These are phyloP conservation scores for Gossypium gossypioides DNA, from an alignment of 441 rosid species.

Conservation along the genomic window DNA sequence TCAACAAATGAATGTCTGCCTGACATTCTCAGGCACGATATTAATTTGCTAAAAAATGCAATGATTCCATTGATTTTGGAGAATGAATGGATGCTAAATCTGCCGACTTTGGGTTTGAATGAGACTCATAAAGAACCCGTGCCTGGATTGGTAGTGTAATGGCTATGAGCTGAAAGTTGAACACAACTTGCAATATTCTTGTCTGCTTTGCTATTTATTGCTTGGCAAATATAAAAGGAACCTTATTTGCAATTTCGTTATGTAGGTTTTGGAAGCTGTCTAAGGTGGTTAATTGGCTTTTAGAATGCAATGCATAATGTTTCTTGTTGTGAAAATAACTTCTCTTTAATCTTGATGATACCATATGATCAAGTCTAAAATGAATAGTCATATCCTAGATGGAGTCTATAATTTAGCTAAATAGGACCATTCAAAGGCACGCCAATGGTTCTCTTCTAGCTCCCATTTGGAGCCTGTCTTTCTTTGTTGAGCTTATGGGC, in stretches of 20 bases:
- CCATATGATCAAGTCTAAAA: not conserved
- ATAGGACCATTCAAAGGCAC: not conserved
- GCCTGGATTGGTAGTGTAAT: not conserved
- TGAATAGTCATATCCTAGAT: not conserved
- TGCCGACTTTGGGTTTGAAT: not conserved
- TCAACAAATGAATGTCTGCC: too few species aligned
- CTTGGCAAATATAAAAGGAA: not conserved
- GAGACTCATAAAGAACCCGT: not conserved
- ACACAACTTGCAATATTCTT: not conserved
- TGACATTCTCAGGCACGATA: too few species aligned
- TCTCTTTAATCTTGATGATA: not conserved
- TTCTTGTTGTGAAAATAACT: not conserved
- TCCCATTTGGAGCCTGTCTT: not conserved
- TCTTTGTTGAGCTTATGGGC: not conserved
- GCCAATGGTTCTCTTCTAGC: not conserved
- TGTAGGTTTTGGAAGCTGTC: not conserved
- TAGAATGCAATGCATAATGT: not conserved
- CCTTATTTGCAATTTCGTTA: not conserved
- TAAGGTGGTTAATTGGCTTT: not conserved
- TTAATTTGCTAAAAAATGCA: too few species aligned
- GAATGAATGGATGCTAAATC: not conserved
- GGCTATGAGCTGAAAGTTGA: not conserved
- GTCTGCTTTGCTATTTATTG: not conserved
- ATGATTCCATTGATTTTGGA: too few species aligned
- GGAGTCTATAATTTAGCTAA: not conserved